phyloP scores from a whole-genome alignment of 306 rosid species.

The Malus sieversii region DNA sequence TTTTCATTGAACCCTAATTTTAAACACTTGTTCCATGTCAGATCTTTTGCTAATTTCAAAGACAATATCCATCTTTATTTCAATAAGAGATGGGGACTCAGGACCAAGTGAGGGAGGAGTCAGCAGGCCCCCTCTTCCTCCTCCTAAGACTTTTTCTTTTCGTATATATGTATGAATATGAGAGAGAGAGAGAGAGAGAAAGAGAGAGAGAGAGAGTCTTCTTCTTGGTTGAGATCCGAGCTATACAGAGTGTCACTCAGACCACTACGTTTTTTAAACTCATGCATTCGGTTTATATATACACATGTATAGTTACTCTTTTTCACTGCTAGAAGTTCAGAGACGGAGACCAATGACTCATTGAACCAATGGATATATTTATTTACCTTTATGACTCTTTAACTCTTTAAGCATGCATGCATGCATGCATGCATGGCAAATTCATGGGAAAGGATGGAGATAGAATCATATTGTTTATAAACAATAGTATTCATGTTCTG shows the following conservation, averaged over 20 bases:
- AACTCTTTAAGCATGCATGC: not conserved
- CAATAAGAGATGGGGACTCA: slow-evolving; percentile 1
- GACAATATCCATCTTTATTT: slow-evolving; percentile 30
- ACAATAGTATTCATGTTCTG: not conserved
- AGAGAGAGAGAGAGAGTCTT: not conserved
- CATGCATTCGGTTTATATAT: slow-evolving; percentile 5
- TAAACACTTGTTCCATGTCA: slow-evolving; percentile 47
- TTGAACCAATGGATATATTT: not conserved
- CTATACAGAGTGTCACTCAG: slow-evolving; percentile 46
- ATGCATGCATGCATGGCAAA: not conserved
- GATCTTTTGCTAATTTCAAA: slow-evolving; percentile 46
- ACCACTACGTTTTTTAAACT: slow-evolving; percentile 27
- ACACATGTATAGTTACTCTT: not conserved
- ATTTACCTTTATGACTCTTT: not conserved
- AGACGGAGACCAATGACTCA: slow-evolving; percentile 10
- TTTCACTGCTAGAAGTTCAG: slow-evolving; percentile 11
- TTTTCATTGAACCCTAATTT: not conserved
- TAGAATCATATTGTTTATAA: not conserved
- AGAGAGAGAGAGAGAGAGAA: slow-evolving; percentile 12
- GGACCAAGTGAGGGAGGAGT: not conserved
- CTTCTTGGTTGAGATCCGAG: slow-evolving; percentile 79
- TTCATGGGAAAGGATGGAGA: not conserved
- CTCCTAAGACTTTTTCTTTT: slow-evolving; percentile 25
- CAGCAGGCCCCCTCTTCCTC: slow-evolving; percentile 10
- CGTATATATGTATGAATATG: slow-evolving; percentile 17